phyloP scores from a whole-genome alignment of 176 grass and related monocot genomes.

The Puya raimondii region DNA sequence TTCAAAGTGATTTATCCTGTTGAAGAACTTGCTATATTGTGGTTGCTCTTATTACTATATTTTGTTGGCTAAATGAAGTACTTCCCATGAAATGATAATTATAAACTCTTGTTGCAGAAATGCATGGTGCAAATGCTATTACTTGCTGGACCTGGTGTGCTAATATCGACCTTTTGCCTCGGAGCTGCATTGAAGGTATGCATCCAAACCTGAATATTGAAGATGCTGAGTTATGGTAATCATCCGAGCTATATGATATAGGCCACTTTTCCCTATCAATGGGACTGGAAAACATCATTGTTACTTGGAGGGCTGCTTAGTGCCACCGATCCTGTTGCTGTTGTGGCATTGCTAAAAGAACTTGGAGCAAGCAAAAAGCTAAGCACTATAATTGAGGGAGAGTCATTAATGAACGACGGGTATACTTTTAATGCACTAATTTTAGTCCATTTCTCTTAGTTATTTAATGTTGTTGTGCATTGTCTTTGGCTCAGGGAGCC shows the following conservation, averaged over 20 bases:
- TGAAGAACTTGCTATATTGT: not conserved
- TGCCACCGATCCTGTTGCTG: conserved; percentile 88
- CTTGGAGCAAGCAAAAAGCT: conserved; percentile 92
- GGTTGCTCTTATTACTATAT: not conserved
- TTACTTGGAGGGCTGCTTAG: conserved; percentile 83
- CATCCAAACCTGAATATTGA: not conserved
- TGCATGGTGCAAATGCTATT: conserved; percentile 86
- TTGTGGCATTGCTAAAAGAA: conserved; percentile 87
- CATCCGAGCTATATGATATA: conserved; percentile 24
- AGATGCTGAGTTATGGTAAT: not conserved
- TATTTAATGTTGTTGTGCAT: not conserved
- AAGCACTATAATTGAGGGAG: conserved; percentile 90
- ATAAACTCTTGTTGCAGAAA: conserved; percentile 39
- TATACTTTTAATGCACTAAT: conserved; percentile 15
- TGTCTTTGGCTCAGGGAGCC: not conserved
- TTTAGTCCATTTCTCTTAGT: not conserved
- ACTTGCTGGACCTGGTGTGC: conserved; percentile 81
- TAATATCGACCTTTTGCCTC: conserved; percentile 70
- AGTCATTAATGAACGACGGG: conserved; percentile 95
- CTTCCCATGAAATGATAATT: not conserved
- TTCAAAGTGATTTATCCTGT: not conserved
- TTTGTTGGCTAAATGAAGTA: not conserved
- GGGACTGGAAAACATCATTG: conserved; percentile 91
- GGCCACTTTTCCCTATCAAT: conserved; percentile 79
- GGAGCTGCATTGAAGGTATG: conserved; percentile 56